phyloP scores from a whole-genome alignment of 306 rosid species.

The Ceratonia siliqua region DNA sequence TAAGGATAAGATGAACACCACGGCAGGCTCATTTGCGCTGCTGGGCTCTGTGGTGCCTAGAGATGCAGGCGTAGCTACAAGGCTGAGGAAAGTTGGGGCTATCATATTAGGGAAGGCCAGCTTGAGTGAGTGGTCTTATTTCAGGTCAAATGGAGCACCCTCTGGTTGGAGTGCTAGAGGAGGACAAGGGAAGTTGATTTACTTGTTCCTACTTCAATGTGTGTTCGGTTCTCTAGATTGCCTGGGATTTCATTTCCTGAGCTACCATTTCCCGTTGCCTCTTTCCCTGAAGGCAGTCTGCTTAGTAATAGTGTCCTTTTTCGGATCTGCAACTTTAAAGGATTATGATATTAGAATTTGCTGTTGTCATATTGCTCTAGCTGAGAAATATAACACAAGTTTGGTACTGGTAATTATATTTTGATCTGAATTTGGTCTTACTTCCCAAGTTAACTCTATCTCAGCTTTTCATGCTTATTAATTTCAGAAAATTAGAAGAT shows the following conservation, averaged over 20 bases:
- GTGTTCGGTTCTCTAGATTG: not conserved
- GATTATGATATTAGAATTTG: too few relatives aligned
- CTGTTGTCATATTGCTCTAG: too few relatives aligned
- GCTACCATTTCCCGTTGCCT: too few relatives aligned
- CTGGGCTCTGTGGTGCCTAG: constrained; percentile 62
- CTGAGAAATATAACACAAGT: not conserved
- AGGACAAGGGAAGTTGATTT: constrained; percentile 62
- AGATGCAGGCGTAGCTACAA: constrained; percentile 64
- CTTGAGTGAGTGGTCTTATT: constrained; percentile 61
- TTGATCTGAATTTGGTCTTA: not conserved
- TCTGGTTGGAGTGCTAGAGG: constrained; percentile 64
- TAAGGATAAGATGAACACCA: constrained; percentile 68
- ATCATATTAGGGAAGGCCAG: constrained; percentile 68
- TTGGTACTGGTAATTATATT: not conserved
- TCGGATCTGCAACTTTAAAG: too few relatives aligned
- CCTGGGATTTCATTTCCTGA: not conserved
- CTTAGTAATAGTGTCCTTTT: too few relatives aligned
- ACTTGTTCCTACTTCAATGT: not conserved
- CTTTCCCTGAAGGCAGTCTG: too few relatives aligned
- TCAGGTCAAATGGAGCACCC: constrained; percentile 24
- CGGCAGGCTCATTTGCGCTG: constrained; percentile 66
- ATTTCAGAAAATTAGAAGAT: too few relatives aligned
- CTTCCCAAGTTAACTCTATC: not conserved
- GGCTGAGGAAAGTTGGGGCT: constrained; percentile 70
- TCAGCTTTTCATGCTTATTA: not conserved